A percentile compares a stretch with the other conserved stretches of the same genome.
These are phyloP conservation scores for Crepidotus variabilis DNA, from an alignment of 768 basidiomycete genomes.

Conservation along the genomic window DNA sequence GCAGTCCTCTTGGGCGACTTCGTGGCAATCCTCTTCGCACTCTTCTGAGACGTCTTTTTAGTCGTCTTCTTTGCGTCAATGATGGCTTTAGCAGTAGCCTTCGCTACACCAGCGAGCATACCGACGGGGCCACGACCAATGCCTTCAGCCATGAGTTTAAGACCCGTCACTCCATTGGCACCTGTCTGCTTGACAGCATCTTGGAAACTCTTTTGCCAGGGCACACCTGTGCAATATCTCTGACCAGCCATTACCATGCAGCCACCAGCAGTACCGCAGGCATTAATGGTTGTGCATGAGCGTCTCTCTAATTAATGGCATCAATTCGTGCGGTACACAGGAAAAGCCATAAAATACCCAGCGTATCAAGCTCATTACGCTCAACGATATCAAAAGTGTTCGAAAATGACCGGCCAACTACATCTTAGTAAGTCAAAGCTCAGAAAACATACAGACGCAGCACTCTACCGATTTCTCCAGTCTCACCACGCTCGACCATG, in stretches of 20 bases:
- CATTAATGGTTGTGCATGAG: not conserved
- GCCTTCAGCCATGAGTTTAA: not conserved
- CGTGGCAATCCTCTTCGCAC: no score
- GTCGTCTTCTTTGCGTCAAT: not conserved
- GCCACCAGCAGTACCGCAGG: not conserved
- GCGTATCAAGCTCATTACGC: not conserved
- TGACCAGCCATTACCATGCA: not conserved
- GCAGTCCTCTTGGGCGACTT: not conserved
- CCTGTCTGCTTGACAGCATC: not conserved
- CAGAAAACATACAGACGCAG: not conserved
- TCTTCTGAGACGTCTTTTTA: not conserved
- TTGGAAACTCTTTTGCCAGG: not conserved
- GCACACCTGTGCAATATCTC: not conserved
- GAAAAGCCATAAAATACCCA: not conserved
- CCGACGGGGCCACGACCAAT: not conserved
- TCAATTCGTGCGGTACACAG: not conserved
- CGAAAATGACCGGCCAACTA: not conserved
- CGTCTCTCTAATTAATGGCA: not conserved
- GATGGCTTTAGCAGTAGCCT: not conserved
- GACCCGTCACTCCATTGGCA: not conserved
- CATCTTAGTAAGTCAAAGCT: not conserved
- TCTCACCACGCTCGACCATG: not conserved
- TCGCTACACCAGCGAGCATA: not conserved
- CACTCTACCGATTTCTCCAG: not conserved
- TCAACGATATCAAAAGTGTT: not conserved